Evolutionary conservation across 2,329 filamentous ascomycete genomes (phyloP), one percentile per base, ranked within the genome.

Genomic region (Xylaria sp.): DNA sequence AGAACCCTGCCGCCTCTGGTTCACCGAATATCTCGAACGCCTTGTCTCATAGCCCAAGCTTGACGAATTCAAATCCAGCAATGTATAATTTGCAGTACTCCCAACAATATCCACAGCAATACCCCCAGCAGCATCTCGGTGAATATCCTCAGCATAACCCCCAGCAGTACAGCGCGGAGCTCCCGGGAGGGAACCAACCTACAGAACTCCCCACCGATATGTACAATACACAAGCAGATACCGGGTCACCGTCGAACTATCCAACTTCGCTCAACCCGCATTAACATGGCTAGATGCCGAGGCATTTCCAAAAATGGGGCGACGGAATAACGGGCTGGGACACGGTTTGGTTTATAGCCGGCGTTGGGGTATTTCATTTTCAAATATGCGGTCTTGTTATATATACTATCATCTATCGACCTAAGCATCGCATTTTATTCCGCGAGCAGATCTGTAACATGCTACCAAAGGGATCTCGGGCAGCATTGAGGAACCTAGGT

Each of bases 161-260:
- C 5, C 72, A 74, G 50, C 62, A 60, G 12, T 74, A 73, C 36
- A 69, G 68, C 32, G 68, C 70, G 3, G 74, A 75, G 53, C 45
- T 75, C 2, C 60, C 73, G 3, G 67, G 63, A 18, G 67, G 60
- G 28, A 68, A 67, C 23, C 53, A 64, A 18, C 66, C 71, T 25
- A 55, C 61, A 28, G 70, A 72, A 46, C 65, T 72, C 12, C 67
- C 70, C 5, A 69, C 62, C 25, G 36, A 32, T 4, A 12, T 46
- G 15, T 48, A 70, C 53, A 32, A 57, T 41, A n/a, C 39, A 20
- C 60, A 52, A 34, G 9, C 43, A 8, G 43, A 30, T 57, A 15
- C 39, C 20, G 53, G 43, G 13, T 30, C 60, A 18, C 63, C 61
- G 20, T 34, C 52, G 3, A 58, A 50, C 15, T 43, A 43, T 9